Conservation (phyloP, 768 basidiomycete genomes). For the Agrocybe praecox region DNA sequence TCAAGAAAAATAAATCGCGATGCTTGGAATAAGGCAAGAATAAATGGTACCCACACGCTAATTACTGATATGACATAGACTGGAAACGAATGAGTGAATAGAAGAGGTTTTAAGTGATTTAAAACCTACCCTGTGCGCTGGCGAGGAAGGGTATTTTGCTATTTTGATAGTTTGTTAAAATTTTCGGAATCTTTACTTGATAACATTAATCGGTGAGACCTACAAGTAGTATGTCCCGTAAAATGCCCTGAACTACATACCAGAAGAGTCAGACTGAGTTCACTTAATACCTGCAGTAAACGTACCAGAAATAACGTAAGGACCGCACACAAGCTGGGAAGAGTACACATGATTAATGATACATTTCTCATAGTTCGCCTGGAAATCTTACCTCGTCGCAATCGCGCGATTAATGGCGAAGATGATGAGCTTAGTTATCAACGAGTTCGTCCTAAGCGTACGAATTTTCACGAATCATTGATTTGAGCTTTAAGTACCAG, state of each 20-base stretch:
- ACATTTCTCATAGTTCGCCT: not conserved
- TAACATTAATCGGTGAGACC: not conserved
- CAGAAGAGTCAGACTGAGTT: too few relatives aligned
- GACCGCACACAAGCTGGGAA: not conserved
- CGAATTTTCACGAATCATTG: not conserved
- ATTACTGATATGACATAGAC: not conserved
- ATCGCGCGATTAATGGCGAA: not conserved
- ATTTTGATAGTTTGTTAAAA: not conserved
- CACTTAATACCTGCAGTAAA: not conserved
- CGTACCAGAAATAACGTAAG: not conserved
- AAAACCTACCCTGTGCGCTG: not conserved
- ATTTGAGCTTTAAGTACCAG: too few relatives aligned
- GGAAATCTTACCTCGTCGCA: not conserved
- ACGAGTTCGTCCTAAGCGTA: not conserved
- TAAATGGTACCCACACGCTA: not conserved
- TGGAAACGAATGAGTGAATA: not conserved
- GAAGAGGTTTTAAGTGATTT: too few relatives aligned
- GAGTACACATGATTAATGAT: not conserved
- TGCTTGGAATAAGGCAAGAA: not conserved
- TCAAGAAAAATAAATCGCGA: not conserved
- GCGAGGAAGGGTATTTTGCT: not conserved
- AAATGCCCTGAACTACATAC: not conserved
- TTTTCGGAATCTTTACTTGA: not conserved
- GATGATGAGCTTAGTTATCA: not conserved
- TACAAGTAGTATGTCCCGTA: slow-evolving; percentile 1